Evolutionary conservation across 257 asterid species (phyloP), one percentile per base, ranked within the genome.

Genomic region (Anisodus tanguticus): DNA sequence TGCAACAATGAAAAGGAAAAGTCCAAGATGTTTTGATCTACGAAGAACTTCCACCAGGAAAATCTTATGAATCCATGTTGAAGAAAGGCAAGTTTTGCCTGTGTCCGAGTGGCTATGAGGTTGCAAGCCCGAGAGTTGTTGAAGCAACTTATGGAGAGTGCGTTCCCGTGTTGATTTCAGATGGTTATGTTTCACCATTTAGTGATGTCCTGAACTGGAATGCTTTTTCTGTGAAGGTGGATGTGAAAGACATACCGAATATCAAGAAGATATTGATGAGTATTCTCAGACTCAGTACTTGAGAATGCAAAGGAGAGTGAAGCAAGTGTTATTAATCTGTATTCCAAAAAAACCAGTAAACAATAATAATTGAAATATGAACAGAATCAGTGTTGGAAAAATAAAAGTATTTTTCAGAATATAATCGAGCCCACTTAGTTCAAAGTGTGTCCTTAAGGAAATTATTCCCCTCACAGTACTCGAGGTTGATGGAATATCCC

Each of bases 1-100:
- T 95, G 3, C 82, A 85, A 41, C 91, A 90, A 1, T 94, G 98
- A 98, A 89, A 89, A 85, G 97, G 83, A 4, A 92, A 89, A 82
- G 92, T 88, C 12, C 26, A 72, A 31, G 92, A 88, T 31, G 81
- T 90, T 5, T 78, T 67, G 43, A 89, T 90, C 31, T 84, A 86
- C 4, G 88, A 88, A 12, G 67, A 45, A 68, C 89, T 90, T 11
- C 91, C 92, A 0, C 9, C 10, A 12, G 82, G 80, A 22, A 60
- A 83, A 12, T 85, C 91, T 13, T 90, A 90, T 17, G 84, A 83
- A 22, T 45, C 85, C 6, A 88, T 85, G 91, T 47, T 90, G 83
- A 71, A 79, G 49, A 79, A 66, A 8, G 88, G 91, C 84, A 82
- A 63, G 60, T 90, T 83, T 80, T 90, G 92, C 17, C 4, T 90